Evolutionary conservation across 2,329 filamentous ascomycete genomes (phyloP), one percentile per base, ranked within the genome.

Genomic region (Sporothrix protearum): DNA sequence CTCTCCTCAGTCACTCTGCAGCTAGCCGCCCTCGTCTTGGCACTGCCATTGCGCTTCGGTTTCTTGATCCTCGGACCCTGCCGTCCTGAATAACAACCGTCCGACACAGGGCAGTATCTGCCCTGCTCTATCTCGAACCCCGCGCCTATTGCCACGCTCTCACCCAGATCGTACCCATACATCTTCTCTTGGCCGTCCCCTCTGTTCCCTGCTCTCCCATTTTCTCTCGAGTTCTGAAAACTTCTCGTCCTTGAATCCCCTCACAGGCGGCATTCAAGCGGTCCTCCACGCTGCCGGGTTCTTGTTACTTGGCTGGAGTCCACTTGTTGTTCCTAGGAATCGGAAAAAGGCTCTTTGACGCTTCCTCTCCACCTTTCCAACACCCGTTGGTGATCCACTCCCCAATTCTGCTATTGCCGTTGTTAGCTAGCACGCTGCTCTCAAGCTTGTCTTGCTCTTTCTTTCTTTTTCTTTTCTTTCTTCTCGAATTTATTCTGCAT

Each of bases 341-440:
- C 28, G 36, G 49, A 47, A 61, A 61, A 49, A n/a, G 39, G 16
- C 39, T 69, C 53, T 59, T 14, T 33, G 39, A 55, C 53, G 42
- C 22, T 36, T n/a, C 25, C 57, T 69, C 71, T 70, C 67, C 67
- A 69, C 59, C 59, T 61, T 53, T 30, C 51, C 70, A 64, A 30
- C 64, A 45, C 63, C 42, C 33, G 36, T 70, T 55, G 59, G 66
- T 30, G 49, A 67, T 69, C 66, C 55, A 63, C 39, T 63, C 57
- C 25, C 57, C 68, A 63, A 70, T 53, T 53, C 59, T 55, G 28
- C 47, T 57, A 19, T 36, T 42, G 30, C 45, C 30, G 57, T 64
- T 64, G 28, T 64, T 64, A 51, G 57, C 57, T 53, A 25, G 45
- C 55, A 16, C 22, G 42, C 49, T 67, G 16, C 28, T 55, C 22